These are phyloP conservation scores for Eleusine indica DNA, from an alignment of 176 grass and related monocot species.

Conservation along the genomic window DNA sequence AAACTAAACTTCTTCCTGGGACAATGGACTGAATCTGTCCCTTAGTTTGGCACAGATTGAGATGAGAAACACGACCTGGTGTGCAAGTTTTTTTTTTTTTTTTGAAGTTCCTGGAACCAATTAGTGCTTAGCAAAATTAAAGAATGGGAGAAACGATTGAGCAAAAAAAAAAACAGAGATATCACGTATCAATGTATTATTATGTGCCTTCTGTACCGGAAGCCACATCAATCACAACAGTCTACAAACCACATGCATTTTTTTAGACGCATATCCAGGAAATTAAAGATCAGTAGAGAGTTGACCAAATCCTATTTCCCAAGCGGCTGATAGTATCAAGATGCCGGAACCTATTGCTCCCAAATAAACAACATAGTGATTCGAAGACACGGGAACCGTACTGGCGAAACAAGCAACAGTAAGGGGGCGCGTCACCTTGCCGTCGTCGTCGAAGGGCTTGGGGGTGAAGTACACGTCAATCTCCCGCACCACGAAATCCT, in stretches of 20 bases:
- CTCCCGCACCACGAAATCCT: constrained; percentile 79
- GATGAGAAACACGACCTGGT: background rate
- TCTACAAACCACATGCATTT: background rate
- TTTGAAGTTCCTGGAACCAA: background rate
- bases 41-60: background rate
- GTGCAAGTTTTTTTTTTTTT: background rate
- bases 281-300: background rate
- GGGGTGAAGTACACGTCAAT: constrained; percentile 77
- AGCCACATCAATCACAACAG: background rate
- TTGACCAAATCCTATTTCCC: background rate
- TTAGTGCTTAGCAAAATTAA: background rate
- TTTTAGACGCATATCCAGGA: background rate
- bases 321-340: background rate
- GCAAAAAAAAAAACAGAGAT: constrained; percentile 13
- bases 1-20: background rate
- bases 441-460: constrained; percentile 63
- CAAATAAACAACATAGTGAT: background rate
- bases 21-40: background rate
- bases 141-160: background rate
- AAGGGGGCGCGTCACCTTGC: constrained; percentile 39
- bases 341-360: background rate
- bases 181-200: background rate
- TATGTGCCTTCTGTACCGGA: background rate
- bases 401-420: background rate
- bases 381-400: background rate